These are phyloP conservation scores for Chrysoporthe austroafricana DNA, from an alignment of 2,329 filamentous ascomycete species.

Conservation along the genomic window DNA sequence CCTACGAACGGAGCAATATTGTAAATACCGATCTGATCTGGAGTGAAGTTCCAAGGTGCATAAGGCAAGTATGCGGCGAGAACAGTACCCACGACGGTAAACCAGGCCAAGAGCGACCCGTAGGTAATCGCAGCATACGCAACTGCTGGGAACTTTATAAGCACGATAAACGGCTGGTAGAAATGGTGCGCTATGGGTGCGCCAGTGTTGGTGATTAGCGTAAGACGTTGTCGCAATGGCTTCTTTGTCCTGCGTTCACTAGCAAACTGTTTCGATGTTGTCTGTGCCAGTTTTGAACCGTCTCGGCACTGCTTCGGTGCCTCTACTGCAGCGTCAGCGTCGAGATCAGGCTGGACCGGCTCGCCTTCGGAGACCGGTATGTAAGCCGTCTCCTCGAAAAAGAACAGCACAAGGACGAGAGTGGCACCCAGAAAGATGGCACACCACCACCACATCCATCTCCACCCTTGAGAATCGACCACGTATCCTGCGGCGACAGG, in stretches of 20 bases:
- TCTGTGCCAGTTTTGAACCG: background rate
- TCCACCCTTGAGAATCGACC: conserved; percentile 35
- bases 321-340: background rate
- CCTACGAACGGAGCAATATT: conserved; percentile 41
- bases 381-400: conserved; percentile 6
- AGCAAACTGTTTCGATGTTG: background rate
- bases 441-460: conserved; percentile 37
- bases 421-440: conserved; percentile 14
- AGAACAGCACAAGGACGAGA: conserved; percentile 3
- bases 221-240: conserved; percentile 14
- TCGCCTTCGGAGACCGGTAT: conserved; percentile 3
- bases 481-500: conserved; percentile 29
- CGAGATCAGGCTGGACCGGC: conserved; percentile 6
- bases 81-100: conserved; percentile 41
- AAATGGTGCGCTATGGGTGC: conserved; percentile 1
- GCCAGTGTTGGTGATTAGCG: conserved; percentile 10
- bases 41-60: conserved; percentile 37
- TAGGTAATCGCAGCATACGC: conserved; percentile 46
- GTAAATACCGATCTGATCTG: conserved; percentile 34
- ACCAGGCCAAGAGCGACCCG: conserved; percentile 42
- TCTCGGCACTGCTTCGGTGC: background rate
- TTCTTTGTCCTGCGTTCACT: background rate
- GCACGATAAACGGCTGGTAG: conserved; percentile 5
- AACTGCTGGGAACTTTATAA: conserved; percentile 1
- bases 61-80: conserved; percentile 38